A percentile compares a stretch with the other conserved stretches of the same genome.
These are phyloP conservation scores for Malus domestica DNA, from an alignment of 306 rosid genomes.

Conservation along the genomic window DNA sequence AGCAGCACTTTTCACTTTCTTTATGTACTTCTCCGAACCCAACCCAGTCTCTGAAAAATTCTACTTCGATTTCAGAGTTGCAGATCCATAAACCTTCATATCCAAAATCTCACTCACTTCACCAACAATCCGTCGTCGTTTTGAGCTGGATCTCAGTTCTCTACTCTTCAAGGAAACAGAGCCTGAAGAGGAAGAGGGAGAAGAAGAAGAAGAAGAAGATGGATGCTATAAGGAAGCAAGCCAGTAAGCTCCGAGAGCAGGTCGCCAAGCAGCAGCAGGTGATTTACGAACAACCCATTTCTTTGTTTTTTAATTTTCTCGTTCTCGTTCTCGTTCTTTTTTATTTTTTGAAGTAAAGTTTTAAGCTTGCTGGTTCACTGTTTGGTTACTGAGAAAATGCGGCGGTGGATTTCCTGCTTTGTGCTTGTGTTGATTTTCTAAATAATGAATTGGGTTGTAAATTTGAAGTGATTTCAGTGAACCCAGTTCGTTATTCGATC, in stretches of 20 bases:
- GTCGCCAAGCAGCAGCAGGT: conserved; percentile 92
- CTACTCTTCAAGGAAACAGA: neutral
- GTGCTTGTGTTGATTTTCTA: neutral
- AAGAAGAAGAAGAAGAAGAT: neutral
- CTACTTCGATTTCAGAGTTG: neutral
- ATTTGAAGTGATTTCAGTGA: neutral
- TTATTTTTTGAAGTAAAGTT: too few species aligned
- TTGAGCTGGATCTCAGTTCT: neutral
- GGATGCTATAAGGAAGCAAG: conserved; percentile 90
- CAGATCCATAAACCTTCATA: conserved; percentile 2
- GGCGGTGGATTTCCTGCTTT: neutral
- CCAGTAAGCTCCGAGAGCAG: conserved; percentile 81
- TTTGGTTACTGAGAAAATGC: conserved; percentile 11
- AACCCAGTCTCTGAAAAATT: neutral
- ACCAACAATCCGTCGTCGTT: neutral
- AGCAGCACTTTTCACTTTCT: neutral
- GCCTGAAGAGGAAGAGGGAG: neutral
- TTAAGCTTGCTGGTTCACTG: neutral
- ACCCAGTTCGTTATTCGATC: neutral
- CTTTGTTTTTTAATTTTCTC: neutral
- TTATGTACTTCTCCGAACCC: neutral
- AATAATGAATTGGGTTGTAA: neutral
- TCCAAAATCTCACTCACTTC: neutral
- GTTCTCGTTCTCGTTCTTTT: neutral
- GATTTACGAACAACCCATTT: neutral